Evolutionary conservation across 768 basidiomycete genomes (phyloP), one percentile per base, ranked within the genome.

Genomic region (Boletus huronensis): DNA sequence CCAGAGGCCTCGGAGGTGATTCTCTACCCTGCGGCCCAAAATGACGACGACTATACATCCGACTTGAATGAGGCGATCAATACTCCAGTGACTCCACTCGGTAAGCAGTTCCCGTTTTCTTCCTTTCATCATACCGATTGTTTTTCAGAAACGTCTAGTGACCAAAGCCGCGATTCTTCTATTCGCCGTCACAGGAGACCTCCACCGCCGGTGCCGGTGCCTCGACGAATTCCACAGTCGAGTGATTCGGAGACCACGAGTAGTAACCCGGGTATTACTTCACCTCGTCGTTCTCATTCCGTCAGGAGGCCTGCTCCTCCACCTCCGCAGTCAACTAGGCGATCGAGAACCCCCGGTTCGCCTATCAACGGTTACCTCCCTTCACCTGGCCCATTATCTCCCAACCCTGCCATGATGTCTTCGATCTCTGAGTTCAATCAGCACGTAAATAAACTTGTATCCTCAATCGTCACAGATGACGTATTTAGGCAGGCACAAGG

Each of bases 301-400:
- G 9, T 35, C 32, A 60, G 59, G 19, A 35, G 53, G 31, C 50
- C 59, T 6, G 43, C 50, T 19, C 31, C 55, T 42, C 35, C 59
- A 19, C 55, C 59, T 5, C 41, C 32, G 5, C 59, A 8, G 5
- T 45, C 57, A 38, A 9, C n/a, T 14, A 16, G 14, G 9, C 54
- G 8, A 58, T 23, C 36, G 11, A 19, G 29, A 13, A 26, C 14
- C 16, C 21, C 29, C 5, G 8, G 31, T 28, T 43, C 55, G 2
- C 14, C 46, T 2, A 19, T 3, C 16, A 21, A 11, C 14, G 7
- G 10, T 0, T 23, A 26, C 10, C 16, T 17, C 14, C 6, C 13
- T 43, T 28, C 25, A 23, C 17, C 35, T 13, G 14, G 19, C 5
- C 2, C 17, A 23, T n/a, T 14, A 11, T 14, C 38, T 29, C 23